Evolutionary conservation across 108 stramenopile genomes (phyloP), one percentile per base, ranked within the genome.

Genomic region (Skeletonema costatum): DNA sequence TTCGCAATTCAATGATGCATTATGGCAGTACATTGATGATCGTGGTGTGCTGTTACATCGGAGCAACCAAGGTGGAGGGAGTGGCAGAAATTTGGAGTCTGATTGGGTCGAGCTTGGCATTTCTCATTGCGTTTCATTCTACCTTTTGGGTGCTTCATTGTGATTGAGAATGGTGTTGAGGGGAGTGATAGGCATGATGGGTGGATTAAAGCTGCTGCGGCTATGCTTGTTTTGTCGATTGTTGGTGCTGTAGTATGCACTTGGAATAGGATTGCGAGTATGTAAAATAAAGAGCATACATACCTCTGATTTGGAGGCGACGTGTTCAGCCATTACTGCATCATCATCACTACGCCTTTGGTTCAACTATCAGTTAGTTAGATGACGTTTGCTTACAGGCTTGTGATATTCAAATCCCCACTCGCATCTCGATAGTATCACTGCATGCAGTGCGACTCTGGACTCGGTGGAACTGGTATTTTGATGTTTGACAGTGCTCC

Each of bases 71-170:
- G 5, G 90, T 86, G 53, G 87, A 89, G n/a, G 91, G 92, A 29
- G 92, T 93, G 21, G 89, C 83, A 11, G 53, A 83, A 12, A 90
- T 96, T 17, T 96, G 94, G 94, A 78, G 82, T 64, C 73, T 96
- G 42, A 80, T 80, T 66, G 92, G 94, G 32, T 89, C 87, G 19
- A 84, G 73, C 63, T 78, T 93, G 87, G 90, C 88, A 2, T 89
- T 90, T 74, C 31, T 90, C 8, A 91, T 96, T 64, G 81, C 88
- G 14, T 96, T n/a, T 91, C 58, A 84, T 92, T 46, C 68, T 95
- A 14, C 94, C 94, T 5, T 70, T 60, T 36, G 77, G 71, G 1
- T 80, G 73, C 46, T 86, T 81, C 60, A 69, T 84, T 56, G 68
- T 69, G 30, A 71, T 87, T 36, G 71, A 84, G 36, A 84, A 77